These are phyloP conservation scores for Cladosporium sp. DNA, from an alignment of 2,329 filamentous ascomycete species.

Conservation along the genomic window DNA sequence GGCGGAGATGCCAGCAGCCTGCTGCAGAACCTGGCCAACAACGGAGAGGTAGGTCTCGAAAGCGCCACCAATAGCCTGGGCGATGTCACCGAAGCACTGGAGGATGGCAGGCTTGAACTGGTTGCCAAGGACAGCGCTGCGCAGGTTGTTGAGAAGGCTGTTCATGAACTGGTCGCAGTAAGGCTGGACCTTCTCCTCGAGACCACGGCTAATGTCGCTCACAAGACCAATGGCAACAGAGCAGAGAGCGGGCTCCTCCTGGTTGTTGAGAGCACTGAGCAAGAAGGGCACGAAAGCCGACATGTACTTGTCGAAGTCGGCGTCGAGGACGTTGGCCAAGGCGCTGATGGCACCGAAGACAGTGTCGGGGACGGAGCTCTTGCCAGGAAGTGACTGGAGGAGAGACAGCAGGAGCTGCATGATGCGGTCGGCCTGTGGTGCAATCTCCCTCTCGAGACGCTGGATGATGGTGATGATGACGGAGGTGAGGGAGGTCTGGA, in stretches of 20 bases:
- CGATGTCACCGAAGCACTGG: constrained; percentile 97
- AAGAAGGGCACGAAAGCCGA: constrained; percentile 89
- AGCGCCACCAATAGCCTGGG: constrained; percentile 84
- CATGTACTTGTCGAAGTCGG: constrained; percentile 97
- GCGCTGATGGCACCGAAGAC: constrained; percentile 90
- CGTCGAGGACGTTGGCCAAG: constrained; percentile 87
- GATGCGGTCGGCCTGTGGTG: constrained; percentile 86
- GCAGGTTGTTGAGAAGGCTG: constrained; percentile 86
- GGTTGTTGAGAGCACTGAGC: constrained; percentile 91
- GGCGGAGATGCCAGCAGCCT: constrained; percentile 81
- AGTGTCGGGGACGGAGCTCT: constrained; percentile 92
- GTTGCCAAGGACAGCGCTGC: constrained; percentile 83
- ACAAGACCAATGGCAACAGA: constrained; percentile 97
- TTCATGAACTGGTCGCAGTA: constrained; percentile 99
- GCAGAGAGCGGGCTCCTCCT: constrained; percentile 91
- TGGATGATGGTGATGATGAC: constrained; percentile 90
- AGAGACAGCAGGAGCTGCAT: constrained; percentile 88
- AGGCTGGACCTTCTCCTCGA: constrained; percentile 87
- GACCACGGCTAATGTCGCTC: constrained; percentile 89
- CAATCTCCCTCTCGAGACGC: constrained; percentile 86
- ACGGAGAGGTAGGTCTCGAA: constrained; percentile 93
- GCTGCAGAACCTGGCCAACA: constrained; percentile 90
- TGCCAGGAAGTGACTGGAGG: constrained; percentile 72
- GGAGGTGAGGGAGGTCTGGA: constrained; percentile 92
- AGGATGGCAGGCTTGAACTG: constrained; percentile 98